Evolutionary conservation across 1,284 basidiomycete species (phyloP), one percentile per base, ranked within the genome.

Genomic region (Polyporus tsugae): DNA sequence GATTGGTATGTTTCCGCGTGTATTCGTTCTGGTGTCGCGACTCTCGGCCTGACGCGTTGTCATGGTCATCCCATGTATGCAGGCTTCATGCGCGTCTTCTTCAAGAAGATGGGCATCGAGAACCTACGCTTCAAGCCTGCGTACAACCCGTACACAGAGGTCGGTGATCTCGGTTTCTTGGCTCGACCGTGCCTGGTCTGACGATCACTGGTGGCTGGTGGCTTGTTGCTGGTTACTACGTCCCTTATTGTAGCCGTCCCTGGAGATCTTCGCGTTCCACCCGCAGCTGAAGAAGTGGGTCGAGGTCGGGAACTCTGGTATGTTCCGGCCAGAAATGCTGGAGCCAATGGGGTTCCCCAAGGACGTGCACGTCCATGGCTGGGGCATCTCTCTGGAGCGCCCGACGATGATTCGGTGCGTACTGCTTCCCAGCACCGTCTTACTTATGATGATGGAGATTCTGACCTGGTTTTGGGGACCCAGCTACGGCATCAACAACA

Each of bases 281-380:
- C 95, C 96, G 60, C 91, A 93, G 75, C 87, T 99, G 57, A 87
- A 93, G 78, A 95, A 96, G 79, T 99, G 98, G 97, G 97, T 99
- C 60, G 97, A 99, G 78, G 91, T 95, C 25, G 93, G 93, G 29
- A 95, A 97, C 84, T 97, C 95, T 76, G 98, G 98, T 58, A 98
- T 99, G 94, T 99, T 99, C 92, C 89, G 98, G 46, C 98, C 98
- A 2, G 98, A 99, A 80, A 99, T 99, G 97, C 86, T 99, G 60
- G 95, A 96, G 78, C 96, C 98, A 10, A 99, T 99, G 97, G 98
- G 98, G 53, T 91, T 99, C 78, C 98, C 98, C 2, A 95, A 96
- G 74, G 96, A 97, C 75, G 96, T 99, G 11, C 92, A 97, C 63
- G 97, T 99, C 3, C 93, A 98, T 73, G 98, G 98, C 22, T 99